phyloP scores from a whole-genome alignment of 1,284 basidiomycete species.

The Cutaneotrichosporon cyanovorans region DNA sequence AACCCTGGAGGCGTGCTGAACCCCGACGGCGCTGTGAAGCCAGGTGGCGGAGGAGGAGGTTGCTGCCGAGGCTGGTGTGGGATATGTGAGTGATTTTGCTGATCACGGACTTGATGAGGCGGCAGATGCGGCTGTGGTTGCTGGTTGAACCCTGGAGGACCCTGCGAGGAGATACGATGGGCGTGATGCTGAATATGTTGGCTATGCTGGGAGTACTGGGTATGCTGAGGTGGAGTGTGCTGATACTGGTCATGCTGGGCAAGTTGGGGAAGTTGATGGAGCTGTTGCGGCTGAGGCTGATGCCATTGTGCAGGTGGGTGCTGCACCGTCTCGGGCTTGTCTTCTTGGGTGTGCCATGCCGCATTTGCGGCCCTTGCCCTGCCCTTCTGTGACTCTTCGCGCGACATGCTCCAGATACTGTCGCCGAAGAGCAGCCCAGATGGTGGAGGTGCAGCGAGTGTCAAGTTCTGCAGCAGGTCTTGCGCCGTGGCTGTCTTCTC shows the following conservation, averaged over 20 bases:
- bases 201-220: too few relatives aligned
- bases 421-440: conserved; percentile 23
- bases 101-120: too few relatives aligned
- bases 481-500: conserved; percentile 10
- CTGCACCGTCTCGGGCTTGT: not conserved
- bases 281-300: not conserved
- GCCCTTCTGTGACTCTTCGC: conserved; percentile 29
- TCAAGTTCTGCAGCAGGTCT: conserved; percentile 24
- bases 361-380: conserved; percentile 7
- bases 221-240: not conserved
- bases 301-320: not conserved
- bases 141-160: too few relatives aligned
- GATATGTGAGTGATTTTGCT: too few relatives aligned
- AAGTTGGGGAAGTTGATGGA: not conserved
- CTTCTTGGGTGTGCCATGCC: conserved; percentile 2
- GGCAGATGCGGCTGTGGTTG: too few relatives aligned
- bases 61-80: too few relatives aligned
- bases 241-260: not conserved
- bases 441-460: conserved; percentile 1
- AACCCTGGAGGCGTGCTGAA: too few relatives aligned
- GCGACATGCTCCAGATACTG: conserved; percentile 34
- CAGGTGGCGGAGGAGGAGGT: too few relatives aligned
- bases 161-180: too few relatives aligned
- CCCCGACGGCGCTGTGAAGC: too few relatives aligned
- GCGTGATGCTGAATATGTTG: too few relatives aligned